Evolutionary conservation across 768 basidiomycete genomes (phyloP), one percentile per base, ranked within the genome.

Genomic region (Lactarius akahatsu): DNA sequence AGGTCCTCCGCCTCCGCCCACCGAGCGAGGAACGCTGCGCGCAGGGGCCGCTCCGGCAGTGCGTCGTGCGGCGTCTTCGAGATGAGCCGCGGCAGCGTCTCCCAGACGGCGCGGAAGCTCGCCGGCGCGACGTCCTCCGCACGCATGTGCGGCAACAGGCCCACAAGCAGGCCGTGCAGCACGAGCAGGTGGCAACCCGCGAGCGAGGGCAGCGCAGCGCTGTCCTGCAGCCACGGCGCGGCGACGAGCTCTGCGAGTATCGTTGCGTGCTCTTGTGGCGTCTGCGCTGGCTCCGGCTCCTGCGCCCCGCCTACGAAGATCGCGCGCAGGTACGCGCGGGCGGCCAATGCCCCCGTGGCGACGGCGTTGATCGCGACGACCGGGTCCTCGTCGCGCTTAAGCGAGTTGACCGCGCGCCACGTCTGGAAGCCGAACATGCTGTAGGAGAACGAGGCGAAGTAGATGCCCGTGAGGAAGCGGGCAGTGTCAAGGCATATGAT

Each of bases 31-130:
- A 64, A 64, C 4, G 43, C 47, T n/a, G 6, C 6, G 20, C 45
- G 38, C 20, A 64, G 13, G 13, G 38, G 36, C 2, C 26, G n/a
- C n/a, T 59, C 64, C 23, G 58, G 50, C 3, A 13, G 10, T 23
- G 38, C 16, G 9, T 52, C n/a, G n/a, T 4, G 30, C 15, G 58
- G 58, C 4, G 26, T 9, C 18, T 59, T 58, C 20, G 57, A 28
- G 45, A 64, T 20, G 23, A 64, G 32, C 16, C 28, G 58, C 16
- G 58, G 63, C 5, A 64, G 47, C 16, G 50, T 59, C 38, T 60
- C 58, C 57, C 58, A 64, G 5, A 64, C 28, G 15, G 38, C n/a
- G 16, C 58, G 50, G 40, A 65, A 60, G 59, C 64, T 65, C 41
- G 64, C 55, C 32, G 41, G 32, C 3, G 52, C 16, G 16, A 55